Evolutionary conservation across 768 basidiomycete species (phyloP), one percentile per base, ranked within the genome.

Genomic region (Hypholoma sublateritium): DNA sequence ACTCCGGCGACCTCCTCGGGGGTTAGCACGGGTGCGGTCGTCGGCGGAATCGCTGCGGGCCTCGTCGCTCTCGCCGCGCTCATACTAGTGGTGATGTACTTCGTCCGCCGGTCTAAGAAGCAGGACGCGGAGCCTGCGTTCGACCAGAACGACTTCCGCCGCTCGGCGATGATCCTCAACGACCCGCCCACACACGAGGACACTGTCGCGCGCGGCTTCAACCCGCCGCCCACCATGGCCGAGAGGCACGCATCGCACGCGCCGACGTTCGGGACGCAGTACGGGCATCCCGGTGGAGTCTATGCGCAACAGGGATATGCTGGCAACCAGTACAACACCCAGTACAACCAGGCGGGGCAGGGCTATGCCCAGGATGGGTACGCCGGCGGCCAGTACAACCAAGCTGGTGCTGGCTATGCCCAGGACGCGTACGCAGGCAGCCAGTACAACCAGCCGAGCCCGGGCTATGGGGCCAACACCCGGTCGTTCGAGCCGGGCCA

Each of bases 141-240:
- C 69, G 78, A 83, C 59, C 70, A 85, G 1, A 68, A 72, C 43
- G 79, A 79, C 9, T 88, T 88, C 77, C 80, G 82, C 50, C 83
- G 85, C 51, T 89, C 88, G 13, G 82, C 80, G n/a, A 66, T 85
- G 14, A 68, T 88, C 21, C 71, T 85, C 21, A 74, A 83, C 46
- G 86, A 87, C 60, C 77, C 80, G n/a, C 73, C 72, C 24, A 72
- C 73, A 4, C 74, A 73, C 44, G 72, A 75, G 44, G 76, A 76
- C 55, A 72, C 68, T 44, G 66, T 73, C 53, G 71, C 71, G 19
- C 70, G 70, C 25, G 75, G 79, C 0, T 78, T 70, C 64, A 82
- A 81, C 56, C 82, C 82, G 16, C 79, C 82, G 19, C 83, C 86
- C 25, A 87, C 86, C 25, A 87, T 87, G 86, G 77, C 83, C 50